Evolutionary conservation across 805 yeast species (phyloP), one percentile per base, ranked within the genome.

Genomic region (Sungouiella blattae): DNA sequence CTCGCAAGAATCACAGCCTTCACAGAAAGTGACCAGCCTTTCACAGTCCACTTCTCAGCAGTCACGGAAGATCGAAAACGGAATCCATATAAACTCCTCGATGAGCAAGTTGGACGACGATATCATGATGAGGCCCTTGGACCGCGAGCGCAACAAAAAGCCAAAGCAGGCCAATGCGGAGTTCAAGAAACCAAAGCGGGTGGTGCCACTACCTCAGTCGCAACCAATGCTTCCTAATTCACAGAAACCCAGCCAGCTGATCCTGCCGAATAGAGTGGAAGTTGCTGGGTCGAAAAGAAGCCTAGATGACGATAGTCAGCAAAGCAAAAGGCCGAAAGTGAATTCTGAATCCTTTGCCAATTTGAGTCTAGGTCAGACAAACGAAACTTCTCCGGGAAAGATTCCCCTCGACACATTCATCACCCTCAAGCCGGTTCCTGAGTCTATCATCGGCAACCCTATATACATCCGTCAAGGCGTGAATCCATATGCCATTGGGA

Each of bases 41-140:
- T 80, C 87, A 4, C 87, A 81, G 51, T 79, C 85, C 9, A 80
- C 80, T 43, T 78, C 85, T 1, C 86, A 80, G 49, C 87, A 81
- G 47, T 73, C 58, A 13, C 54, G 73, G 11, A 67, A 61, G 38
- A 57, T 66, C 15, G 72, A 67, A 27, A 61, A 58, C 35, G 71
- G 70, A 11, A 46, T 64, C 9, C 60, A 61, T 4, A 49, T 53
- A 6, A 57, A 55, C 28, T 55, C 62, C 1, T 60, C 68, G 9
- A 55, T 64, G 48, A 64, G 65, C 40, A 61, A 60, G 45, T 52
- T 67, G 14, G 71, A 67, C 36, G 69, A 66, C 38, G 70, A 67
- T 39, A 52, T 67, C 21, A 65, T 67, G 72, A 50, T 60, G 48
- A 47, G 72, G 33, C 71, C 73, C 5, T 49, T 67, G 32, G 69